Base-by-base conservation (phyloP, 2,329 filamentous ascomycete genomes). In the Acarospora socialis region DNA sequence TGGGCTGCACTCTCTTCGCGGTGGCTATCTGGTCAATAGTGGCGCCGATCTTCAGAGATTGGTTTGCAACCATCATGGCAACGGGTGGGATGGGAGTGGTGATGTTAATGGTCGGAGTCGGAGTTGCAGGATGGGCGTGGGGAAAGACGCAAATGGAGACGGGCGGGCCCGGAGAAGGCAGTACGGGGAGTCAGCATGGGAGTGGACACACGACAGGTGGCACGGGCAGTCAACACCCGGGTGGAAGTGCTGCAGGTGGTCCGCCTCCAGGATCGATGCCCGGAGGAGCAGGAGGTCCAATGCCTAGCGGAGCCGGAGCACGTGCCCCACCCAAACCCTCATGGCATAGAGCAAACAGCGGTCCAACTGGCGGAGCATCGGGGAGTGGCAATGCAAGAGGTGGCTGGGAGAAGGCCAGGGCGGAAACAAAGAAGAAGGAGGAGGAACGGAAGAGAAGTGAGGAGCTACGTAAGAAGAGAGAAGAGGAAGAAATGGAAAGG, bases 81-180 rank as follows among this genome's bases (percentile, higher is more conserved):
- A 68, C 80, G 40, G 80, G 80, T 4, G 80, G 78, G 28, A 68
- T 77, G 46, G 80, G 78, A 5, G 73, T 92, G 48, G 56, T 77
- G 19, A 55, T 90, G 40, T 59, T 93, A 18, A 65, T 84, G 16
- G 54, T 82, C 9, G 73, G 71, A 4, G 76, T 92, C 16, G 83
- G 76, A 4, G 59, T 90, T 17, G 76, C 72, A 6, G 81, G 80
- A 3, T 93, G 84, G 83, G 72, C 76, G 2, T 61, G 77, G 44
- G 81, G 79, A 10, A 70, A 74, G 47, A 72, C 66, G 37, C 73
- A 77, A 48, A 60, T 52, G 7, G 63, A 67, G 45, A 61, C 65
- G 29, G 54, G 53, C 3, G 49, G 54, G n/a, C 39, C 52, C 4
- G 49, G 51, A 17, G 17, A 13, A 13, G 22, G 21, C 19, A 34